Percentiles rank a stretch among this genome's conserved stretches.
These are phyloP conservation scores for Tricholoma furcatifolium DNA, from an alignment of 768 basidiomycete species.

Conservation along the genomic window DNA sequence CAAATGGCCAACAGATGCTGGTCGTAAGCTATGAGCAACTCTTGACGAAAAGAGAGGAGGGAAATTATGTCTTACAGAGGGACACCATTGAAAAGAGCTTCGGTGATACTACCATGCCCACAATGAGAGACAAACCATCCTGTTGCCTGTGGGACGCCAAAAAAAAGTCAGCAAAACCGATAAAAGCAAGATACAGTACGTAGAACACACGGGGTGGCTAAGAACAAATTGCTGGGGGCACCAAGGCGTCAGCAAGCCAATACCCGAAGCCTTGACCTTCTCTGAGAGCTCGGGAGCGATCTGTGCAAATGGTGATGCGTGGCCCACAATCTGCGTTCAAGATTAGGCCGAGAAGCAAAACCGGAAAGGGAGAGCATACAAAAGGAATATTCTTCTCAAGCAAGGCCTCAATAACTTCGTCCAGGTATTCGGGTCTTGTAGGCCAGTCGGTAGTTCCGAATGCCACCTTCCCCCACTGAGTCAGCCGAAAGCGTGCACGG, in stretches of 20 bases:
- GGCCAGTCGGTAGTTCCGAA: slow-evolving; percentile 18
- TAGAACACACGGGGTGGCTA: slow-evolving; percentile 15
- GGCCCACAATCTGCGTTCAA: slow-evolving; percentile 12
- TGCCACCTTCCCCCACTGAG: slow-evolving; percentile 1
- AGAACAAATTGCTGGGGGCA: slow-evolving; percentile 22
- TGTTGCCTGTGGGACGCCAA: slow-evolving; percentile 13
- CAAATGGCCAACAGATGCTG: slow-evolving; percentile 24
- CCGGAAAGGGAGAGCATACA: slow-evolving; percentile 3
- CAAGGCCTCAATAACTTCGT: slow-evolving; percentile 14
- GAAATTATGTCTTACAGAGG: slow-evolving; percentile 16
- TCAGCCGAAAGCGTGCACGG: not conserved
- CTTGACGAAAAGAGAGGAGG: not conserved
- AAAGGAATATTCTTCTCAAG: slow-evolving; percentile 19
- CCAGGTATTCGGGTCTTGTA: slow-evolving; percentile 4
- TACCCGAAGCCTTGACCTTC: slow-evolving; percentile 14
- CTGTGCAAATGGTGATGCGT: slow-evolving; percentile 17
- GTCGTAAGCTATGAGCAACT: too few relatives aligned
- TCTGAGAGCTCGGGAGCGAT: slow-evolving; percentile 6
- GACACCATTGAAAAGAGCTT: slow-evolving; percentile 19
- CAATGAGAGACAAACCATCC: slow-evolving; percentile 24
- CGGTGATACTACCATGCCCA: slow-evolving; percentile 21
- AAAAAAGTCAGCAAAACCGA: too few relatives aligned
- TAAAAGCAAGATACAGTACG: too few relatives aligned
- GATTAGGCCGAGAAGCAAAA: too few relatives aligned
- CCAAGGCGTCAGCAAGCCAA: slow-evolving; percentile 19